phyloP scores from a whole-genome alignment of 2,329 filamentous ascomycete genomes.

The Hypoxylon sp. region DNA sequence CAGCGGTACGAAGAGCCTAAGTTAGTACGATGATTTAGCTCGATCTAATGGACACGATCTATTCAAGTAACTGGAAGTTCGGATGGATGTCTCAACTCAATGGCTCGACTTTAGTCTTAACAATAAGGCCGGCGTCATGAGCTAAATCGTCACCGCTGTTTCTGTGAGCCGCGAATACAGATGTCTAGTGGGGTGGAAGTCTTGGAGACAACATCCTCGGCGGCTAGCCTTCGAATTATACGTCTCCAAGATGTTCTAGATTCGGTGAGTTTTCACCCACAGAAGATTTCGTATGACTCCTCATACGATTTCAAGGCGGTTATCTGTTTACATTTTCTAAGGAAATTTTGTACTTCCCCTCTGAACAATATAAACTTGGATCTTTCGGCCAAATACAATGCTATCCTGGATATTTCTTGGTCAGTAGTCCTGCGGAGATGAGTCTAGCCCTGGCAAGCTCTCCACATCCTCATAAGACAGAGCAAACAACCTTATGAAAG shows the following conservation, averaged over 20 bases:
- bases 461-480: conserved; percentile 25
- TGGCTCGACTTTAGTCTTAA: background rate
- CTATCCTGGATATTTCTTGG: conserved; percentile 2
- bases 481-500: conserved; percentile 25
- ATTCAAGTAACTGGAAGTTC: background rate
- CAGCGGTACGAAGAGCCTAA: background rate
- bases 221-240: background rate
- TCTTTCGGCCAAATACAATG: conserved; percentile 27
- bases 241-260: background rate
- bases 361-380: background rate
- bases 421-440: conserved; percentile 27
- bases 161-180: background rate
- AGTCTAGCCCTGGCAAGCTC: conserved; percentile 19
- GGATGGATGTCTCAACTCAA: background rate
- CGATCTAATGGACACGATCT: background rate
- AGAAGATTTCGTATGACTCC: background rate
- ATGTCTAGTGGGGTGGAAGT: background rate
- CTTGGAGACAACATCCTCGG: background rate
- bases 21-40: background rate
- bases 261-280: background rate
- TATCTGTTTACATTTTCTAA: background rate
- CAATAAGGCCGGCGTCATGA: background rate
- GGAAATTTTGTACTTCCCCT: background rate
- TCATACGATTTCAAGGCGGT: background rate
- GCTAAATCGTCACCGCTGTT: background rate